Evolutionary conservation across 345 rosid species (phyloP).

Genomic region (Euphorbia pulcherrima): DNA sequence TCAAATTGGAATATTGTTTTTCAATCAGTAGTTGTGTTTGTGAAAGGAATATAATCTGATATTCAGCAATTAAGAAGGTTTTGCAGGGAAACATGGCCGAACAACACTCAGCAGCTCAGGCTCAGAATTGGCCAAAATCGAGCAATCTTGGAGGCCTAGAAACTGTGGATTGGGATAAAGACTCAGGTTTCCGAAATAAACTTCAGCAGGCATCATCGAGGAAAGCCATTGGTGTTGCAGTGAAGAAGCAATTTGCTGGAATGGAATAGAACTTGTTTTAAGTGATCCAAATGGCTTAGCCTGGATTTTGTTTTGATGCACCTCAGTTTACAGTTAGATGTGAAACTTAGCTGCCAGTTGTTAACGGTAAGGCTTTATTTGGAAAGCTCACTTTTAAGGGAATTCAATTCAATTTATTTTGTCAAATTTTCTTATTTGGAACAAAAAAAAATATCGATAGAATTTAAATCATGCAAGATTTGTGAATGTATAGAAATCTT

Average conservation of each 20-base stretch:
- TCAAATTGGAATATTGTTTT: no score
- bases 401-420: no score
- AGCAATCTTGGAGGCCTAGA: constrained; percentile 5
- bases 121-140: constrained; percentile 8
- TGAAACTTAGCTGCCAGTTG: neutral
- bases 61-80: constrained; percentile 39
- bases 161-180: constrained; percentile 17
- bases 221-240: no score
- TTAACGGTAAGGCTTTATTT: neutral
- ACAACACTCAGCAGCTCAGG: constrained; percentile 33
- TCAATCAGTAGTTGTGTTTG: neutral
- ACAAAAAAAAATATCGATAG: no score
- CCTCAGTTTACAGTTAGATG: neutral
- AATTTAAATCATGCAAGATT: no score
- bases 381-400: no score
- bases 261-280: no score
- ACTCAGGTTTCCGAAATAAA: constrained; percentile 6
- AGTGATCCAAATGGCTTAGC: no score
- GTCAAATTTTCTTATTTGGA: no score
- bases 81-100: constrained; percentile 80
- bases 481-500: no score
- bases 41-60: constrained; percentile 1
- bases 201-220: neutral
- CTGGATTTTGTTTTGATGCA: no score
- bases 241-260: no score